A percentile compares a stretch with the other conserved stretches of the same genome.
Conservation (phyloP, 148 eudicot species). For the Nepenthes mirabilis region DNA sequence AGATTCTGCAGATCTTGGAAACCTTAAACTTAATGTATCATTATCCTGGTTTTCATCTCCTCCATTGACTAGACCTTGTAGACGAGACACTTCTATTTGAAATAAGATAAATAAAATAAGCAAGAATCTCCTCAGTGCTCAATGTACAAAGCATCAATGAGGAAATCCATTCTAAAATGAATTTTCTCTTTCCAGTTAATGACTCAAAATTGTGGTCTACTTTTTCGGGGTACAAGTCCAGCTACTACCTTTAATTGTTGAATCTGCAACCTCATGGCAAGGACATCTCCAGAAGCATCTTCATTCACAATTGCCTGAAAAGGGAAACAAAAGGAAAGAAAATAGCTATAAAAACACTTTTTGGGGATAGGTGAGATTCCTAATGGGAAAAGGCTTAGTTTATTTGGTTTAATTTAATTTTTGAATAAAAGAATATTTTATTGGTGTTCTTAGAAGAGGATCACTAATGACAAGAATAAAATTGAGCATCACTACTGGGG, state of each 20-base stretch:
- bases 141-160: too few relatives aligned
- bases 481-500: too few relatives aligned
- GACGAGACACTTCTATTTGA: conserved; percentile 86
- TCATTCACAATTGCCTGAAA: conserved; percentile 87
- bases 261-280: conserved; percentile 90
- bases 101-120: neutral
- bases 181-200: too few relatives aligned
- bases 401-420: too few relatives aligned
- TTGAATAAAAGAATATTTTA: too few relatives aligned
- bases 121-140: too few relatives aligned
- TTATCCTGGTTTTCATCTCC: conserved; percentile 50
- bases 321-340: neutral
- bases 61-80: conserved; percentile 54
- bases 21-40: conserved; percentile 39
- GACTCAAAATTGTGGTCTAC: too few relatives aligned
- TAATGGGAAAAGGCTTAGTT: too few relatives aligned
- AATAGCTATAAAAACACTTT: neutral
- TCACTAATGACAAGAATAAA: too few relatives aligned
- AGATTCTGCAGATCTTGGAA: conserved; percentile 79
- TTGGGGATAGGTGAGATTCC: too few relatives aligned
- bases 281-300: conserved; percentile 99
- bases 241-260: conserved; percentile 79
- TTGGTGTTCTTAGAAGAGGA: too few relatives aligned
- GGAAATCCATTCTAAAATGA: too few relatives aligned
- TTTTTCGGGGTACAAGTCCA: neutral